Conservation (phyloP, 2,329 filamentous ascomycete genomes). For the Podosphaera fusca region DNA sequence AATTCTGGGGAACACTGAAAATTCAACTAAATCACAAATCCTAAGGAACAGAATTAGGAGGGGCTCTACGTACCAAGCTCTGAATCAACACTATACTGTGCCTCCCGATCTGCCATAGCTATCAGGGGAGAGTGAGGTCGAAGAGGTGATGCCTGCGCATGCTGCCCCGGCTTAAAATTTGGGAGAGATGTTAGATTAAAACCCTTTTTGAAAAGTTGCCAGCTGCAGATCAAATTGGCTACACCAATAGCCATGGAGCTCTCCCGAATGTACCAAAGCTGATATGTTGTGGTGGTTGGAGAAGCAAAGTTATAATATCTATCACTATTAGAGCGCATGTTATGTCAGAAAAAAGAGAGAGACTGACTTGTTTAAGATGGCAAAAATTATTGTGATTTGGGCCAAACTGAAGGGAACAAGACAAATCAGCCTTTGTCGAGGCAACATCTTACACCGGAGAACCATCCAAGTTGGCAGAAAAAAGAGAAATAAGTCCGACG, state of each 20-base stretch:
- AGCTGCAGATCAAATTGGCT: constrained; percentile 27
- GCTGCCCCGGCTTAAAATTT: neutral
- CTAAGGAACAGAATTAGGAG: no score
- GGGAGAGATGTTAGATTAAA: constrained; percentile 4
- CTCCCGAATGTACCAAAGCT: constrained; percentile 28
- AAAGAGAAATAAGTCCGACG: constrained; percentile 33
- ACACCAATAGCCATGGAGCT: constrained; percentile 26
- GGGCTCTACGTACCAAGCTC: neutral
- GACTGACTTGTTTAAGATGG: constrained; percentile 24
- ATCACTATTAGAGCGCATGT: neutral
- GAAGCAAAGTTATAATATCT: constrained; percentile 10
- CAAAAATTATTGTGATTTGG: constrained; percentile 28
- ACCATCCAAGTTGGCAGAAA: constrained; percentile 25
- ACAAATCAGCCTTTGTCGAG: constrained; percentile 21
- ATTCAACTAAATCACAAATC: no score
- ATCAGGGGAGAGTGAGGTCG: neutral
- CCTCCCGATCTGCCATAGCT: neutral
- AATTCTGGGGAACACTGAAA: no score
- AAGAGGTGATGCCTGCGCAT: neutral
- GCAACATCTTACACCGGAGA: constrained; percentile 17
- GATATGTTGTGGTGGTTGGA: constrained; percentile 14
- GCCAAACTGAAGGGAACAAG: constrained; percentile 24
- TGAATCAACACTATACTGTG: neutral
- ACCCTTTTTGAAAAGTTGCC: constrained; percentile 15
- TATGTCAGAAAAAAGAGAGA: neutral